Evolutionary conservation across 345 rosid genomes (phyloP), one percentile per base, ranked within the genome.

Genomic region (Laguncularia racemosa): DNA sequence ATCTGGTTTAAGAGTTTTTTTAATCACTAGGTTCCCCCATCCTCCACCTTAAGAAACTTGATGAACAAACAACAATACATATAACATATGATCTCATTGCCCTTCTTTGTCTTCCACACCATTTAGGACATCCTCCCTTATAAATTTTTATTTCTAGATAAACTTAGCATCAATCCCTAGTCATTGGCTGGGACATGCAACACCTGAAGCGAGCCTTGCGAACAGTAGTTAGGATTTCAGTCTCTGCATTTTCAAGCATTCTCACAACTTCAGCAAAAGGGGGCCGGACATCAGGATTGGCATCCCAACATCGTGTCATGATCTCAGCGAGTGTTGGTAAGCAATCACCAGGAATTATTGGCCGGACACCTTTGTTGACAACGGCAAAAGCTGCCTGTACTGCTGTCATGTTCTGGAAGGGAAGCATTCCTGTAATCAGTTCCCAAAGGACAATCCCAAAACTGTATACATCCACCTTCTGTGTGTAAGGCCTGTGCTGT

Each of bases 391-490:
- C 81, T 1, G 78, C 78, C 58, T 77, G 81, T 53, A 77, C 76
- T 0, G 81, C 76, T 5, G 81, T 77, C 78, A 77, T 73, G 69
- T 70, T 67, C 52, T 67, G 73, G 67, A 73, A 73, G 14, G 81
- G 78, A 20, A 73, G 61, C 73, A 67, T 48, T 8, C 78, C 78
- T 1, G 73, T 77, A 14, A 77, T 43, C 3, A 77, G 81, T 48
- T 77, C 81, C 81, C 81, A 77, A 16, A 77, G 72, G 8, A 77
- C 81, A 13, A 73, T 77, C 18, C 81, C 81, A 18, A 77, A 77
- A 59, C 81, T 77, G 52, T 73, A 77, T 57, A 77, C 81, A 46
- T 77, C 81, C 33, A 73, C 81, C 60, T 70, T 77, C 63, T 77
- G 81, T 0, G 75, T 67, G 62, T 73, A 77, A 6, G 78, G 73